These are phyloP conservation scores for Parasitella parasitica DNA, from an alignment of 371 early-diverging fungal genomes.

Conservation along the genomic window DNA sequence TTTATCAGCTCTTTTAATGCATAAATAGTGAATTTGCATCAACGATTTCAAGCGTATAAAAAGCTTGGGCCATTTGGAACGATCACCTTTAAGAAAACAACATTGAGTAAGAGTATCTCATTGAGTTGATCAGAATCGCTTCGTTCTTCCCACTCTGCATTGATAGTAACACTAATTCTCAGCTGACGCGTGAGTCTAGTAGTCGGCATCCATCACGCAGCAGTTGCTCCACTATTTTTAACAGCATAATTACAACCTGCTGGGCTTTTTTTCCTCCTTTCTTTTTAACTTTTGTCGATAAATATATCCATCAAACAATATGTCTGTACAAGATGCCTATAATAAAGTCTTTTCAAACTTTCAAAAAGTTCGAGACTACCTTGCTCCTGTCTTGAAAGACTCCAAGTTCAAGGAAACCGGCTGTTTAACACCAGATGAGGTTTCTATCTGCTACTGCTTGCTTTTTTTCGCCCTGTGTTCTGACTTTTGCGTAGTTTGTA, in stretches of 20 bases:
- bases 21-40: no score
- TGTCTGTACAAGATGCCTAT: conserved; percentile 52
- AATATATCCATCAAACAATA: not conserved
- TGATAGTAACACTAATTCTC: not conserved
- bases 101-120: no score
- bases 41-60: no score
- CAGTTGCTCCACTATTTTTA: not conserved
- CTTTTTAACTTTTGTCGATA: not conserved
- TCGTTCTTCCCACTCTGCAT: not conserved
- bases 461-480: not conserved
- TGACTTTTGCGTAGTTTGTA: conserved; percentile 69
- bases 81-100: no score
- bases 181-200: not conserved
- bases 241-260: not conserved
- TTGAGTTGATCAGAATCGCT: not conserved
- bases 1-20: no score
- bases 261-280: not conserved
- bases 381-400: conserved; percentile 90
- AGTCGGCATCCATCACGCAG: not conserved
- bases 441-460: conserved; percentile 38
- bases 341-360: conserved; percentile 51
- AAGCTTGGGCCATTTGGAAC: no score
- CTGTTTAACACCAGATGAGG: conserved; percentile 94
- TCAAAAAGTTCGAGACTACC: conserved; percentile 72
- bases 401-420: conserved; percentile 95